Evolutionary conservation across 371 early-diverging fungal species (phyloP), one percentile per base, ranked within the genome.

Genomic region (Rhizomucor pusillus): DNA sequence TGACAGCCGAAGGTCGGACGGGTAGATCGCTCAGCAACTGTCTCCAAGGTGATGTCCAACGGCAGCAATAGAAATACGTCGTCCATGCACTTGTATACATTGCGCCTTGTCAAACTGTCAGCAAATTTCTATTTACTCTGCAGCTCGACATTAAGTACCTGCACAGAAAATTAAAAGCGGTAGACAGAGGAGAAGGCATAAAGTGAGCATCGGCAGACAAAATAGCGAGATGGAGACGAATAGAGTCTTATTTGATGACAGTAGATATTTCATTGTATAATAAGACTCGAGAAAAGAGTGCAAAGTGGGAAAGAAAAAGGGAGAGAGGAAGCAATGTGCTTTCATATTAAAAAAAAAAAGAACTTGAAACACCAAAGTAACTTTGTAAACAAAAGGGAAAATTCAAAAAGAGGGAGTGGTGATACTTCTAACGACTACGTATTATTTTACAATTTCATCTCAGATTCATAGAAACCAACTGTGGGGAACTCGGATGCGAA

Each of bases 401-500:
- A 48, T 29, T 5, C 5, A 36, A 20, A n/a, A 35, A 29, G 46
- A 24, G 46, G 19, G 18, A 18, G 44, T 44, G n/a, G 44, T 19
- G 9, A 9, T 13, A 12, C 14, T 10, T 44, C 19, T 14, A 37
- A 37, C 37, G 37, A 11, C 37, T 44, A 37, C 14, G 14, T 37
- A 37, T 37, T 45, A 19, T 23, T 16, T 45, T 60, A 60, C 29
- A 63, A 75, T 62, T 73, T 73, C 84, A 86, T 84, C 54, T 80
- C 77, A 37, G 64, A 62, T 51, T 82, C 86, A 25, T 77, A 60
- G 62, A 80, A 87, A 22, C 90, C 90, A 58, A 86, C 79, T 1
- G 86, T 81, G 9, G 88, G 89, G 80, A 92, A 90, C 49, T 58
- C 48, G 45, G 71, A 72, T 16, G 88, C 69, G 64, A 92, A 91